Evolutionary conservation across 2,329 filamentous ascomycete species (phyloP).

Genomic region (Cercospora sp.): DNA sequence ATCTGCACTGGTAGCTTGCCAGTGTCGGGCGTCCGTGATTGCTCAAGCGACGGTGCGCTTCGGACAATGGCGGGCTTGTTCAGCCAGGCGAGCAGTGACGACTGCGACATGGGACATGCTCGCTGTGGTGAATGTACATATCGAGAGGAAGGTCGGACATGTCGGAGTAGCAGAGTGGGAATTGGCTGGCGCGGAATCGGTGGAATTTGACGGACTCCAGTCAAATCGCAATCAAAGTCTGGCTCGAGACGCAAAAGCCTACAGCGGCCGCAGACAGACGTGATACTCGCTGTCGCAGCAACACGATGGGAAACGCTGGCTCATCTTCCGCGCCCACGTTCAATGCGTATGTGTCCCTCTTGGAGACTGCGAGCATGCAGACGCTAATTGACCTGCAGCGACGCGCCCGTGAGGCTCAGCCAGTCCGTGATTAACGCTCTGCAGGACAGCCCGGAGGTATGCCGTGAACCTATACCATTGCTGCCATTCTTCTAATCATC

Average conservation of each 20-base stretch:
- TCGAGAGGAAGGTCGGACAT: neutral
- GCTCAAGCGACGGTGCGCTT: neutral
- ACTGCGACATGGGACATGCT: slow-evolving; percentile 44
- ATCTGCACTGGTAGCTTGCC: neutral
- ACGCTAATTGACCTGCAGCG: slow-evolving; percentile 43
- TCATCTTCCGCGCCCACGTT: slow-evolving; percentile 63
- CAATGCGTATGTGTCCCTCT: slow-evolving; percentile 53
- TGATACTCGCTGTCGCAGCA: neutral
- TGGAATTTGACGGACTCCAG: neutral
- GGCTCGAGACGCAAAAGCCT: neutral
- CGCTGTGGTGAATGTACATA: neutral
- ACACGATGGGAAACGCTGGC: slow-evolving; percentile 60
- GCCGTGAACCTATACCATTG: slow-evolving; percentile 24
- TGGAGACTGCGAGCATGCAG: neutral
- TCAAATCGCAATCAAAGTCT: neutral
- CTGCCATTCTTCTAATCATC: slow-evolving; percentile 4
- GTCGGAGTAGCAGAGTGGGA: neutral
- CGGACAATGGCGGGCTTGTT: slow-evolving; percentile 43
- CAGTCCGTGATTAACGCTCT: slow-evolving; percentile 79
- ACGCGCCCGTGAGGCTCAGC: slow-evolving; percentile 70
- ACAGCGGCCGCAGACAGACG: neutral
- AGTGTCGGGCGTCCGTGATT: neutral
- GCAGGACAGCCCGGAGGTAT: slow-evolving; percentile 82
- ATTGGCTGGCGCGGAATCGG: neutral
- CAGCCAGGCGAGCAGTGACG: slow-evolving; percentile 50